Evolutionary conservation across 1,139 yeast species (phyloP), one percentile per base, ranked within the genome.

Genomic region (Saccharomyces hybrid): DNA sequence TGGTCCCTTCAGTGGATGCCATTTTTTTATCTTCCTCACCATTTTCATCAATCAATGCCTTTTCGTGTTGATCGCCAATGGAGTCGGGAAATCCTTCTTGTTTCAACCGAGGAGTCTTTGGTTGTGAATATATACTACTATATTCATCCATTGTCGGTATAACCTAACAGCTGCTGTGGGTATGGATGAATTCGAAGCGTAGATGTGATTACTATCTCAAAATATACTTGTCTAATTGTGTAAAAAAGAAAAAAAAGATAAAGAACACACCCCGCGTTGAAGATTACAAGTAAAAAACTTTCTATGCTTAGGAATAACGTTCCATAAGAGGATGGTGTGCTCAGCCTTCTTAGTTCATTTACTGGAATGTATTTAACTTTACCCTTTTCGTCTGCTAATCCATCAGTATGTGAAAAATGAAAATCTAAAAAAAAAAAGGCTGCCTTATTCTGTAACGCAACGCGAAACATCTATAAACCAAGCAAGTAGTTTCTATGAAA

Each of bases 31-130:
- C 20, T 20, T 11, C 44, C 26, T 38, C 26, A 9, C 20, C 25
- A 38, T 38, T 38, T 20, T 9, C 7, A 38, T 9, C 3, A 38
- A 25, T 9, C 7, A 20, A 38, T 38, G n/a, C 16, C 38, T 28
- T 48, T 23, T 30, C 32, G 14, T 48, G 41, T 27, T 31, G 38
- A 27, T n/a, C 25, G 14, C 30, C 41, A 20, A 25, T 20, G 25
- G 44, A 38, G 13, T 6, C 44, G 3, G 13, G n/a, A 38, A 56
- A 56, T 53, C 55, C 59, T 26, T 46, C 46, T 44, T 57, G 60
- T 16, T 47, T 54, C 32, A 57, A 49, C 47, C 41, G 51, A 23
- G 60, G 60, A 27, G 60, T 56, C 47, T 55, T 48, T 48, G 50
- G 50, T 16, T 38, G 44, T 9, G 44, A 38, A 38, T 16, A 38